A percentile compares a stretch with the other conserved stretches of the same genome.
Conservation (phyloP, 2,329 filamentous ascomycete genomes). For the Sporothrix humicola region DNA sequence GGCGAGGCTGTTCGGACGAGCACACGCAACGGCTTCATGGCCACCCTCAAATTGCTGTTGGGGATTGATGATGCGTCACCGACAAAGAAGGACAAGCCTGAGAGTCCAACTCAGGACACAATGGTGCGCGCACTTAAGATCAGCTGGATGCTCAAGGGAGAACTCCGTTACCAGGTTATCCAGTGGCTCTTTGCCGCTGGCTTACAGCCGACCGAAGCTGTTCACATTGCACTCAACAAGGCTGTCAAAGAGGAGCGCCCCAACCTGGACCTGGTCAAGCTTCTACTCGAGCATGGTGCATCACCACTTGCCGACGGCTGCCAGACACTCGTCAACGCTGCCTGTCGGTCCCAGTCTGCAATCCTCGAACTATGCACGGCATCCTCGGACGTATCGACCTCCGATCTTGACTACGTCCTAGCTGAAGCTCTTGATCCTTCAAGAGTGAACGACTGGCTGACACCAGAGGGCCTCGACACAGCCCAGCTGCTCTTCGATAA, state of each 20-base stretch:
- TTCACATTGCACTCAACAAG: constrained; percentile 58
- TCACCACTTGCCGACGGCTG: constrained; percentile 59
- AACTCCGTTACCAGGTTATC: constrained; percentile 56
- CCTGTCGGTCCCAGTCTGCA: constrained; percentile 48
- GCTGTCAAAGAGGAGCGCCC: constrained; percentile 58
- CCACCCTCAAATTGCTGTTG: constrained; percentile 58
- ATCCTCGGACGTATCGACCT: constrained; percentile 48
- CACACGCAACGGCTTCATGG: constrained; percentile 57
- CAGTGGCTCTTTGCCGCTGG: constrained; percentile 59
- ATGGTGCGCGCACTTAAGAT: constrained; percentile 59
- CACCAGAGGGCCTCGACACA: constrained; percentile 53
- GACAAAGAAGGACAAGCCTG: constrained; percentile 47
- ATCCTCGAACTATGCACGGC: constrained; percentile 49
- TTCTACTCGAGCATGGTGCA: constrained; percentile 58
- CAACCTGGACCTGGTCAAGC: constrained; percentile 54
- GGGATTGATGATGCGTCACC: constrained; percentile 45
- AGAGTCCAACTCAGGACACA: constrained; percentile 53
- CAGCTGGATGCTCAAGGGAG: constrained; percentile 57
- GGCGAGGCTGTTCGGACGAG: constrained; percentile 63
- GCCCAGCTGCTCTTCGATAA: constrained; percentile 56
- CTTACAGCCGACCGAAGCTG: constrained; percentile 54
- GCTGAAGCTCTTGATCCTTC: constrained; percentile 52
- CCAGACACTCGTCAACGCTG: constrained; percentile 58
- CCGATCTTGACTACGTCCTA: constrained; percentile 55
- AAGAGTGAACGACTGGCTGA: constrained; percentile 54